Conservation (phyloP, 2,329 filamentous ascomycete genomes). For the Plenodomus biglobosus region DNA sequence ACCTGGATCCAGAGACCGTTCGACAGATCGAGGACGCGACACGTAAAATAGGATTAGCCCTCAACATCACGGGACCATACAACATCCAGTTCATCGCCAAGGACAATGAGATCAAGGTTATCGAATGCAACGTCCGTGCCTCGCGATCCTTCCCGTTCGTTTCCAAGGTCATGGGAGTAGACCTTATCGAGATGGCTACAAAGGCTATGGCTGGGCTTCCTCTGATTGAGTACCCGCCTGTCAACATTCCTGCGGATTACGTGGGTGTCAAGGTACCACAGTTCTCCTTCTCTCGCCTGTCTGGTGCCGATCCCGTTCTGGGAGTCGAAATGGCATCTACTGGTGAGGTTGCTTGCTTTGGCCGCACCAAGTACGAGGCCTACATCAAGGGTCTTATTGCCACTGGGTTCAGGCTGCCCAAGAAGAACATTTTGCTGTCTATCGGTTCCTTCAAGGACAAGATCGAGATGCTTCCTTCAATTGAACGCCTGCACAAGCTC, state of each 20-base stretch:
- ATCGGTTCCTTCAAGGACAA: conserved; percentile 99
- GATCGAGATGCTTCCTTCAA: conserved; percentile 91
- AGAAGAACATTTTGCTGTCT: conserved; percentile 91
- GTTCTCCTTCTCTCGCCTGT: conserved; percentile 97
- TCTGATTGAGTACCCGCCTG: conserved; percentile 77
- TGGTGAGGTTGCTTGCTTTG: conserved; percentile 96
- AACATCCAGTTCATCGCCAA: conserved; percentile 99
- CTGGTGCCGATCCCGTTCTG: conserved; percentile 91
- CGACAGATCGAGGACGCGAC: conserved; percentile 91
- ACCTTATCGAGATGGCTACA: conserved; percentile 97
- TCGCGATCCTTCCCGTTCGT: conserved; percentile 98
- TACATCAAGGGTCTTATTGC: conserved; percentile 96
- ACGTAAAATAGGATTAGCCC: conserved; percentile 86
- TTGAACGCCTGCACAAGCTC: conserved; percentile 83
- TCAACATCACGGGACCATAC: conserved; percentile 95
- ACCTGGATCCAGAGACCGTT: conserved; percentile 86
- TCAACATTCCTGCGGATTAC: conserved; percentile 74
- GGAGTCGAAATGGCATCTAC: conserved; percentile 99
- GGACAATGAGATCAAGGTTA: conserved; percentile 99
- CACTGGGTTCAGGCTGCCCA: conserved; percentile 93
- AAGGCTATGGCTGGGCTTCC: conserved; percentile 91
- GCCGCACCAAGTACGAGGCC: conserved; percentile 92
- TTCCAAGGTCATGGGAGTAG: conserved; percentile 96
- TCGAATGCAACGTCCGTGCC: conserved; percentile 96
- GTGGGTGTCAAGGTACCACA: conserved; percentile 98